phyloP scores from a whole-genome alignment of 108 stramenopile genomes.

The Stephanodiscus triporus region DNA sequence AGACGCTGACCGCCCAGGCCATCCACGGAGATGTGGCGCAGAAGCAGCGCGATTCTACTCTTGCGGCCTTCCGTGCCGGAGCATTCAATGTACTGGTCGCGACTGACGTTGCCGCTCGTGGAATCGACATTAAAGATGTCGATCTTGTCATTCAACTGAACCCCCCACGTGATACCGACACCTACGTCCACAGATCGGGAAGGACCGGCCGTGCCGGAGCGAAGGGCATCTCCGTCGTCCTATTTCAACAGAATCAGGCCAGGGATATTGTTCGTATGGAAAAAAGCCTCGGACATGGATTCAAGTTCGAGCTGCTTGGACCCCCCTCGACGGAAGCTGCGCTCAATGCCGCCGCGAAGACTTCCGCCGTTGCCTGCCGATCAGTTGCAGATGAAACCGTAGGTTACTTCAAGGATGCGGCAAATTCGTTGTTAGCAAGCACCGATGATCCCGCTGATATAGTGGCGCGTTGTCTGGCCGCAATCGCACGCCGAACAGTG shows the following conservation, averaged over 20 bases:
- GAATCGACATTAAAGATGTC: constrained; percentile 97
- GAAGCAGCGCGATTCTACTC: constrained; percentile 96
- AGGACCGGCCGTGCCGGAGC: constrained; percentile 98
- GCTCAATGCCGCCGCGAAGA: constrained; percentile 82
- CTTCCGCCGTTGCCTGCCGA: constrained; percentile 78
- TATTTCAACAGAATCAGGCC: constrained; percentile 85
- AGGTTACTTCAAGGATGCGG: constrained; percentile 79
- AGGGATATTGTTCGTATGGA: constrained; percentile 94
- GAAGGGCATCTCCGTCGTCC: constrained; percentile 94
- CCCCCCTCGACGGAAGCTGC: constrained; percentile 86
- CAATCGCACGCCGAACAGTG: constrained; percentile 75
- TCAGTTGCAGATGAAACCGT: constrained; percentile 81
- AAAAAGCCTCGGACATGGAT: constrained; percentile 88
- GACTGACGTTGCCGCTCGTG: constrained; percentile 99
- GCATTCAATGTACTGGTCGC: constrained; percentile 97
- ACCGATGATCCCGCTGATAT: constrained; percentile 58
- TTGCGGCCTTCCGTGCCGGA: constrained; percentile 93
- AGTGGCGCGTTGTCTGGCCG: constrained; percentile 88
- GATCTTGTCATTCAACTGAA: constrained; percentile 96
- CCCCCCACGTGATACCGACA: constrained; percentile 93
- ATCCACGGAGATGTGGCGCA: constrained; percentile 99
- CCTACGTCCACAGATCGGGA: constrained; percentile 97
- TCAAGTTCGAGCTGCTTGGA: constrained; percentile 85
- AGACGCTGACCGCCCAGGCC: constrained; percentile 88
- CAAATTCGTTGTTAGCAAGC: constrained; percentile 59